Evolutionary conservation across 2,329 filamentous ascomycete species (phyloP).

Genomic region (Zymoseptoria brevis): DNA sequence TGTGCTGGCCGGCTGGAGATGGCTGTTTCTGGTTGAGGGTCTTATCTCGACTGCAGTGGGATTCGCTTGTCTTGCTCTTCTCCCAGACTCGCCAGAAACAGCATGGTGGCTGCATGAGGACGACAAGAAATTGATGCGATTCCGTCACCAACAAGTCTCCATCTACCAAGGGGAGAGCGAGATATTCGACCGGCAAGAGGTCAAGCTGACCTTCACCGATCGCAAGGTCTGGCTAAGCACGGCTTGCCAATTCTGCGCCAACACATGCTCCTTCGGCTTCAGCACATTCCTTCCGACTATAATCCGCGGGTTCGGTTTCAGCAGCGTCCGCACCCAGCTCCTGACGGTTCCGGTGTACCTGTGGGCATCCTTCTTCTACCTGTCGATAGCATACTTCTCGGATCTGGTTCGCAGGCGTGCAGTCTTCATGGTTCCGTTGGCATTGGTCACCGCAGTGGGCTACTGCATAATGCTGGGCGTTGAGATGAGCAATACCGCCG

Average conservation of each 20-base stretch:
- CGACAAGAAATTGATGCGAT: conserved; percentile 17
- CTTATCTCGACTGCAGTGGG: conserved; percentile 5
- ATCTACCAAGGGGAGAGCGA: conserved; percentile 18
- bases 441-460: conserved; percentile 2
- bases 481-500: conserved; percentile 1
- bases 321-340: conserved; percentile 4
- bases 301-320: conserved; percentile 27
- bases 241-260: conserved; percentile 28
- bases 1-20: conserved; percentile 18
- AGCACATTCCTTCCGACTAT: conserved; percentile 32
- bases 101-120: conserved; percentile 22
- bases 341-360: conserved; percentile 6
- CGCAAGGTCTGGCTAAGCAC: conserved; percentile 24
- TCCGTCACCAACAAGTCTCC: not conserved
- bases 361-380: conserved; percentile 5
- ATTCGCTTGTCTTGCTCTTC: conserved; percentile 1
- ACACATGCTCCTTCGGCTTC: conserved; percentile 29
- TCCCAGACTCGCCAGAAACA: not conserved
- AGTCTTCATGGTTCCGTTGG: conserved; percentile 6
- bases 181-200: conserved; percentile 24
- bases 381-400: conserved; percentile 7
- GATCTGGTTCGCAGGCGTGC: conserved; percentile 4
- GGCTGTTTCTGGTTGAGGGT: conserved; percentile 17
- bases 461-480: conserved; percentile 7
- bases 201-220: conserved; percentile 25